Evolutionary conservation across 2,329 filamentous ascomycete species (phyloP).

Genomic region (Cladophialophora carrionii): DNA sequence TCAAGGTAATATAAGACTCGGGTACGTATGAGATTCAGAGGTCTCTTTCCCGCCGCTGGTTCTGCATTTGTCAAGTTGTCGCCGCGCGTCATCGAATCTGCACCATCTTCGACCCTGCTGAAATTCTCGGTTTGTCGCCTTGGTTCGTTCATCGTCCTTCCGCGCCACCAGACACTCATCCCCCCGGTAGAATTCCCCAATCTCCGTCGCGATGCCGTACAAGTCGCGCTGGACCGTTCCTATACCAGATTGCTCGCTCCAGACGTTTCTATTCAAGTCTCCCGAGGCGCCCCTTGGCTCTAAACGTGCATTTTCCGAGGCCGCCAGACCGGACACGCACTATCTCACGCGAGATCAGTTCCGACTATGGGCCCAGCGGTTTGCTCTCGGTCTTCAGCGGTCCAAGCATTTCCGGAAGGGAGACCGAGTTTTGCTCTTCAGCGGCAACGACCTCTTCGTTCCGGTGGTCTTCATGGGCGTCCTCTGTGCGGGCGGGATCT

Average conservation of each 20-base stretch:
- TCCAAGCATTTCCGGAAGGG: slow-evolving; percentile 62
- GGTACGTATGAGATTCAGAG: neutral
- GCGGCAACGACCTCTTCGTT: slow-evolving; percentile 70
- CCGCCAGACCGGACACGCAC: slow-evolving; percentile 64
- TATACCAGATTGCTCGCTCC: slow-evolving; percentile 50
- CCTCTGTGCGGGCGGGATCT: slow-evolving; percentile 73
- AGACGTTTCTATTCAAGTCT: slow-evolving; percentile 52
- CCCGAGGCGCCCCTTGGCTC: slow-evolving; percentile 46
- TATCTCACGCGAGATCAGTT: slow-evolving; percentile 63
- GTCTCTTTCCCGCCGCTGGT: neutral
- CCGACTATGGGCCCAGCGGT: slow-evolving; percentile 67
- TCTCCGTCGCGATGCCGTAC: slow-evolving; percentile 48
- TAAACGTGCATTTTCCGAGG: slow-evolving; percentile 59
- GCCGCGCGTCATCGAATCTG: neutral
- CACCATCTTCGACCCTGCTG: neutral
- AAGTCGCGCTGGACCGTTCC: slow-evolving; percentile 50
- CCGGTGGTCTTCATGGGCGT: slow-evolving; percentile 68
- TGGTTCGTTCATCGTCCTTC: neutral
- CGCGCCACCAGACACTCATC: neutral
- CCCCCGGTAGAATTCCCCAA: neutral
- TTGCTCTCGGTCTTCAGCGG: slow-evolving; percentile 65
- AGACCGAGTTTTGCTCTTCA: slow-evolving; percentile 71
- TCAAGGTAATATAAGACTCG: neutral
- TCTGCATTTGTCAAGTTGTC: neutral
- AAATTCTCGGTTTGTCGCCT: neutral